Base-by-base conservation (phyloP, 2,329 filamentous ascomycete species). In the Ophiocordyceps sinensis region DNA sequence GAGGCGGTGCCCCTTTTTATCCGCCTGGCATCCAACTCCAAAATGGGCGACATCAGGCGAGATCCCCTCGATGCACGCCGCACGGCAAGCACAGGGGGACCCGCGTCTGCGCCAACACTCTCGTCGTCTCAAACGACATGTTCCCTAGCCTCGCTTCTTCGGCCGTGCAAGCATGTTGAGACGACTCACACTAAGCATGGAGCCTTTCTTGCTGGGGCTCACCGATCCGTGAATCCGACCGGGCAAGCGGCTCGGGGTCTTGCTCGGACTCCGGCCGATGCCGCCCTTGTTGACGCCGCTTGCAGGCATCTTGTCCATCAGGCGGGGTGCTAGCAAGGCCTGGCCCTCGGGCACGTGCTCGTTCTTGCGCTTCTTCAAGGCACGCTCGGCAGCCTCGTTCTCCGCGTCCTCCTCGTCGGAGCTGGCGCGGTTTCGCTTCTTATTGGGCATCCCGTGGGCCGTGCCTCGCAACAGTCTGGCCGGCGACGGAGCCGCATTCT, bases 401-500 rank as follows among this genome's bases (percentile, higher is more conserved):
- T 71, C 68, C 0, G 66, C 66, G 29, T 73, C 69, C 41, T 77
- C 74, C 41, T 74, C 72, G 35, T 76, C 73, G 38, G 67, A 68
- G 40, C 60, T 69, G 14, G 69, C 68, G n/a, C 77, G 68, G 49
- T 71, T 68, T 23, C 77, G 72, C 60, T 79, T 82, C 66, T 82
- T 81, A 61, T 75, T 80, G 8, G 65, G 58, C 60, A 82, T 72
- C 15, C 77, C 77, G 49, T 81, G 77, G 4, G 73, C 66, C 31
- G 76, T 67, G 32, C 67, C 66, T n/a, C 57, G 51, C 39, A 68
- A 52, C 54, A 65, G 30, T 36, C 58, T 57, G 21, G 49, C 50
- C 5, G 52, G 49, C 17, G 53, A 47, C 6, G 66, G 69, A 2
- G 61, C 62, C 36, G 64, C 59, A 50, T 78, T 77, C 52, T 77